Evolutionary conservation across 768 basidiomycete species (phyloP).

Genomic region (Crepidotus variabilis): DNA sequence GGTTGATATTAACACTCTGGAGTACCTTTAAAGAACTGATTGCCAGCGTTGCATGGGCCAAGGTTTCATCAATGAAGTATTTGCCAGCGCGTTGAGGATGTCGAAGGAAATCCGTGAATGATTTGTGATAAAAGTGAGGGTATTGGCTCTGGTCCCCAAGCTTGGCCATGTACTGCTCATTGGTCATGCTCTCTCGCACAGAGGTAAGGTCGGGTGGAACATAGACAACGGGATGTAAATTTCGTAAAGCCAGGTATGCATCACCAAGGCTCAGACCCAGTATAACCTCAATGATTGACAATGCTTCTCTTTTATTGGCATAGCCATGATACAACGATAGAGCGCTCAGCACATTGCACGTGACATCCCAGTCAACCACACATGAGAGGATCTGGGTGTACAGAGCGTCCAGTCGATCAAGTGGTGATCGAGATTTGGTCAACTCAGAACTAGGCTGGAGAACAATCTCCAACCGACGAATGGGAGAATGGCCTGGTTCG

Average conservation of each 20-base stretch:
- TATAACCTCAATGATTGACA: background rate
- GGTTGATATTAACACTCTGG: no score
- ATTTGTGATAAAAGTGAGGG: background rate
- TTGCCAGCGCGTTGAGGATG: background rate
- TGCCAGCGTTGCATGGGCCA: no score
- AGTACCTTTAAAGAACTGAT: no score
- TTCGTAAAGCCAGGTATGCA: background rate
- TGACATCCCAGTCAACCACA: background rate
- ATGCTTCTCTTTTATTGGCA: background rate
- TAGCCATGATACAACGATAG: background rate
- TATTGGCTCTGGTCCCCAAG: background rate
- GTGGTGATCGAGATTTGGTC: constrained; percentile 9
- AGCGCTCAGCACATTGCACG: background rate
- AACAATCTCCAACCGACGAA: constrained; percentile 9
- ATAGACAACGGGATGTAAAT: background rate
- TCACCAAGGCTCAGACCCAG: background rate
- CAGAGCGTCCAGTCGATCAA: constrained; percentile 12
- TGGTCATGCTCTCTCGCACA: background rate
- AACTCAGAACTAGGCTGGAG: background rate
- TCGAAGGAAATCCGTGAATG: no score
- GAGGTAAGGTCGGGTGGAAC: background rate
- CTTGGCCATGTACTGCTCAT: background rate
- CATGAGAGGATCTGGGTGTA: constrained; percentile 9
- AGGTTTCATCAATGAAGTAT: no score
- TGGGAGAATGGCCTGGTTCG: no score